phyloP scores from a whole-genome alignment of 75 land plant genomes.

The Selaginella tamariscina region DNA sequence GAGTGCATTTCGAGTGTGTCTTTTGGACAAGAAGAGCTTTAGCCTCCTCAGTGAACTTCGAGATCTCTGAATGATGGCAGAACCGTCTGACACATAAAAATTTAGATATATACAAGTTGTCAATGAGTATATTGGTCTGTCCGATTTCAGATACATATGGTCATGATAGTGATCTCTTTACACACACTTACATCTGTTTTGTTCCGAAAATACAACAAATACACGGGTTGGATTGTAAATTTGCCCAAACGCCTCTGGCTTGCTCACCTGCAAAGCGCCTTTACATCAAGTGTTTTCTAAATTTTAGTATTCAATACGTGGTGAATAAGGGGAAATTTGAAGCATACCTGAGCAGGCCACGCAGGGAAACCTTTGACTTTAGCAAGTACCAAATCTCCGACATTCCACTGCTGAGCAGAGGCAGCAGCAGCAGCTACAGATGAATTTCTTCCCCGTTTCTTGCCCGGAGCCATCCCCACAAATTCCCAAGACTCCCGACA shows the following conservation, averaged over 20 bases:
- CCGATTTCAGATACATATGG: not conserved
- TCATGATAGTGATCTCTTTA: not conserved
- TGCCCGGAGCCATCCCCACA: conserved; percentile 42
- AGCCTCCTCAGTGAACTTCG: conserved; percentile 49
- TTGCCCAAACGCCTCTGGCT: conserved; percentile 44
- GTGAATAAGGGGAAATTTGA: not conserved
- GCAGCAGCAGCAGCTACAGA: conserved; percentile 37
- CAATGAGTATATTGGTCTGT: not conserved
- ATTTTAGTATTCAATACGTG: not conserved
- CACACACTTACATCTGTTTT: conserved; percentile 64
- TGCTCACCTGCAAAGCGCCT: conserved; percentile 42
- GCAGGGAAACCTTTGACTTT: conserved; percentile 85
- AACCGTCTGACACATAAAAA: conserved; percentile 47
- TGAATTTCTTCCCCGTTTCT: conserved; percentile 41
- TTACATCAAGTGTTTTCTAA: not conserved
- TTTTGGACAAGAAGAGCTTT: conserved; percentile 40
- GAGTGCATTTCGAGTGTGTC: conserved; percentile 42
- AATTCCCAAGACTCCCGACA: not conserved
- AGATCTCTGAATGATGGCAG: conserved; percentile 73
- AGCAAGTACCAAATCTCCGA: conserved; percentile 88
- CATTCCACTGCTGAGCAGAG: conserved; percentile 45
- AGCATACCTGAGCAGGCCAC: conserved; percentile 57
- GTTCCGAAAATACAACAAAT: conserved; percentile 85
- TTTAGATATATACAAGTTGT: not conserved
- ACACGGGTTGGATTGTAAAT: conserved; percentile 41